These are phyloP conservation scores for Botrytis galanthina DNA, from an alignment of 2,329 filamentous ascomycete species.

Conservation along the genomic window DNA sequence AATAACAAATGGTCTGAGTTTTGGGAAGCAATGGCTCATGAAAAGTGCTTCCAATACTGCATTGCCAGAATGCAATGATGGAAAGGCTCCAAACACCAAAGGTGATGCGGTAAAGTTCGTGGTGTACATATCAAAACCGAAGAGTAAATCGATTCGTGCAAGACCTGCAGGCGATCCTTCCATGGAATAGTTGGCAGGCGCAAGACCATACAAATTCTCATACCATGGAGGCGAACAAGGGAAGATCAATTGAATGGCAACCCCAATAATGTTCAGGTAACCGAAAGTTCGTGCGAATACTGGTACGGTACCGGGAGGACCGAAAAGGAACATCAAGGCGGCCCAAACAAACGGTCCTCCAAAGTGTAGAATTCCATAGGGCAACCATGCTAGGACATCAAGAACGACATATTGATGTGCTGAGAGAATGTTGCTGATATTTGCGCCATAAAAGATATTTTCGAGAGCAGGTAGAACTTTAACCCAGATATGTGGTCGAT, in stretches of 20 bases:
- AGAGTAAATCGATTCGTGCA: conserved; percentile 82
- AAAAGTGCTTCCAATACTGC: conserved; percentile 88
- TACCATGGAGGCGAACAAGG: conserved; percentile 97
- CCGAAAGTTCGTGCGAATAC: conserved; percentile 86
- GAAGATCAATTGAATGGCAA: conserved; percentile 84
- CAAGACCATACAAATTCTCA: conserved; percentile 86
- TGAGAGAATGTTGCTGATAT: conserved; percentile 92
- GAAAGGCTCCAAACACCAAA: conserved; percentile 92
- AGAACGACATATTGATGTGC: conserved; percentile 81
- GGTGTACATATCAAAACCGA: conserved; percentile 90
- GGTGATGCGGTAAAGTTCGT: conserved; percentile 88
- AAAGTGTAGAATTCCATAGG: conserved; percentile 90
- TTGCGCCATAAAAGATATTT: conserved; percentile 94
- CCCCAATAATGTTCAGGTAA: conserved; percentile 86
- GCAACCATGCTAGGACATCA: conserved; percentile 87
- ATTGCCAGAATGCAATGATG: conserved; percentile 85
- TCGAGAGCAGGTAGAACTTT: conserved; percentile 90
- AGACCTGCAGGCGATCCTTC: conserved; percentile 84
- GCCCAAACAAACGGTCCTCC: conserved; percentile 79
- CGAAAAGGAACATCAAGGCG: conserved; percentile 80
- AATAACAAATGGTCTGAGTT: conserved; percentile 74
- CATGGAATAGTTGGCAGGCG: conserved; percentile 90
- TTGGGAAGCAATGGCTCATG: conserved; percentile 89
- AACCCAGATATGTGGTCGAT: conserved; percentile 92
- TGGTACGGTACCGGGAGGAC: conserved; percentile 78